phyloP scores from a whole-genome alignment of 805 yeast species.

The Cyberlindnera veronae region DNA sequence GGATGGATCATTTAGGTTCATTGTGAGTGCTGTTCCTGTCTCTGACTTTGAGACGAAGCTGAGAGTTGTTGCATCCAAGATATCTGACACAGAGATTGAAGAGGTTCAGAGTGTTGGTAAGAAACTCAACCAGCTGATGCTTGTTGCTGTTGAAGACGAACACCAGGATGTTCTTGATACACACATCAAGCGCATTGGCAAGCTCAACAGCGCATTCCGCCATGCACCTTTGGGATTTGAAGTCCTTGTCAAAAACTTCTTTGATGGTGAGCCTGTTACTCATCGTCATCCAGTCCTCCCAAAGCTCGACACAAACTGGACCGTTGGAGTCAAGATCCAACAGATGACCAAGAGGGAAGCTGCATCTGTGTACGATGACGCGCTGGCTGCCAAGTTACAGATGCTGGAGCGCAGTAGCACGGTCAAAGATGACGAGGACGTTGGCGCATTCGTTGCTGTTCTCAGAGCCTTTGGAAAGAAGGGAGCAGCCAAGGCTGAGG shows the following conservation, averaged over 20 bases:
- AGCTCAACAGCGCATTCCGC: constrained; percentile 21
- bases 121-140: constrained; percentile 12
- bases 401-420: constrained; percentile 26
- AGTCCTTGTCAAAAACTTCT: constrained; percentile 33
- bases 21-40: constrained; percentile 21
- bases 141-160: constrained; percentile 7
- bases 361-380: constrained; percentile 19
- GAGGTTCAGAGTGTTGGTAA: constrained; percentile 19
- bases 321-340: constrained; percentile 27
- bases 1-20: constrained; percentile 36
- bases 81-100: constrained; percentile 28
- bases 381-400: constrained; percentile 25
- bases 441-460: constrained; percentile 19
- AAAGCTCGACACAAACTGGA: constrained; percentile 32
- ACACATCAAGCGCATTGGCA: constrained; percentile 20
- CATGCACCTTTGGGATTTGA: constrained; percentile 36
- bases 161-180: constrained; percentile 13
- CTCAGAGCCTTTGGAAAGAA: constrained; percentile 30
- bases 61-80: constrained; percentile 33
- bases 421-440: constrained; percentile 18
- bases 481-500: constrained; percentile 21
- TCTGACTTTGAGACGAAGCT: constrained; percentile 27
- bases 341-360: constrained; percentile 23
- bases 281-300: constrained; percentile 24
- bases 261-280: constrained; percentile 30